A percentile compares a stretch with the other conserved stretches of the same genome.
Evolutionary conservation across 2,329 filamentous ascomycete genomes (phyloP).

Genomic region (Phialocephala sp.): DNA sequence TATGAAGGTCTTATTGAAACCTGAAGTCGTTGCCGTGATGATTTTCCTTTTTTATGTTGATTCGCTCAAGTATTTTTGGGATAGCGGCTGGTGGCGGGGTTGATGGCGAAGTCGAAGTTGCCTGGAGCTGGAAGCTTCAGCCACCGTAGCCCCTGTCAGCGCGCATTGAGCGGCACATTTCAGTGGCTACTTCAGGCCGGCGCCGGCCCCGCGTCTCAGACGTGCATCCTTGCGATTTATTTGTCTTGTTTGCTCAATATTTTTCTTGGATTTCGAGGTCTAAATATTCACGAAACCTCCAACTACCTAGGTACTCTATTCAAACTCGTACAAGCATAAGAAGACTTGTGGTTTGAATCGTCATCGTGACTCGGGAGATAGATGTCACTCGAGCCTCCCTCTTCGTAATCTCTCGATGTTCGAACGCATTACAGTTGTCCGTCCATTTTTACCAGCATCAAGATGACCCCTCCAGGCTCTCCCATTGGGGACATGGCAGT

Average conservation of each 20-base stretch:
- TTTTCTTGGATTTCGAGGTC: slow-evolving; percentile 4
- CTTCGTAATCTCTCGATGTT: background rate
- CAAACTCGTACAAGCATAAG: background rate
- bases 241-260: slow-evolving; percentile 14
- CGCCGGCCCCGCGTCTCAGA: background rate
- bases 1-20: background rate
- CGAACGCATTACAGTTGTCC: background rate
- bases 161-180: background rate
- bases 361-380: background rate
- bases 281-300: background rate
- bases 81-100: slow-evolving; percentile 17
- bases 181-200: background rate
- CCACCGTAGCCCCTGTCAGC: slow-evolving; percentile 2
- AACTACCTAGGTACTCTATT: background rate
- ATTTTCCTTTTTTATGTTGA: background rate
- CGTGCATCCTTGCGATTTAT: slow-evolving; percentile 9
- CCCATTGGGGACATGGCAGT: slow-evolving; percentile 13
- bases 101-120: slow-evolving; percentile 19
- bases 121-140: slow-evolving; percentile 18
- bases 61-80: background rate
- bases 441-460: background rate
- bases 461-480: slow-evolving; percentile 21
- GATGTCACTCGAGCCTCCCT: background rate
- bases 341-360: background rate
- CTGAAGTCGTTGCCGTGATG: background rate